phyloP scores from a whole-genome alignment of 257 asterid species.

The Solanum infundibuliforme region DNA sequence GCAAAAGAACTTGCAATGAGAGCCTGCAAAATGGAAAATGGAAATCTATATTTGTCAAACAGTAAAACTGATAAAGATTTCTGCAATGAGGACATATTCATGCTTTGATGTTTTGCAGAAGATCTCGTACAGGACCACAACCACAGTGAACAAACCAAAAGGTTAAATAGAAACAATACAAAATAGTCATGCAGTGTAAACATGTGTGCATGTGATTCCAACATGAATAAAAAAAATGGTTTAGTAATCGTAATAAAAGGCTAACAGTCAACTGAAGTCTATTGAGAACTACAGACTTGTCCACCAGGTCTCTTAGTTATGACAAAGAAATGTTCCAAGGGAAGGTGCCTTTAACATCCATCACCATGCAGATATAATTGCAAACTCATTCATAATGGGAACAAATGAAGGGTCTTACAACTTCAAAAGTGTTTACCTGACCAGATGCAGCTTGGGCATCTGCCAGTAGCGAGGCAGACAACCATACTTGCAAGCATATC shows the following conservation, averaged over 20 bases:
- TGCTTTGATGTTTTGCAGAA: not conserved
- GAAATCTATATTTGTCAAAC: not conserved
- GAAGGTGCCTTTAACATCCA: not conserved
- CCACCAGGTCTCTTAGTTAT: not conserved
- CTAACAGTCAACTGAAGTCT: not conserved
- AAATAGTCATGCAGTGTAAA: not conserved
- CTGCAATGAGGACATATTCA: not conserved
- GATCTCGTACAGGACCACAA: not conserved
- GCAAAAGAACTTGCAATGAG: conserved; percentile 35
- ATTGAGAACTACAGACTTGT: not conserved
- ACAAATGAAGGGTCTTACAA: not conserved
- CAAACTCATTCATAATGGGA: not conserved
- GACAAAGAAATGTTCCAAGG: not conserved
- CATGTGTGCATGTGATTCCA: not conserved
- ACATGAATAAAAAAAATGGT: not conserved
- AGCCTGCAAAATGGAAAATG: conserved; percentile 15
- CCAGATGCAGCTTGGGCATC: conserved; percentile 35
- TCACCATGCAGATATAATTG: not conserved
- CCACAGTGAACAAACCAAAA: not conserved
- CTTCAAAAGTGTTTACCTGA: conserved; percentile 15
- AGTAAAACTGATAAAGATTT: not conserved
- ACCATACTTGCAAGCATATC: conserved; percentile 43
- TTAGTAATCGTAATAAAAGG: not conserved
- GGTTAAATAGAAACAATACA: not conserved
- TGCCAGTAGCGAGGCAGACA: conserved; percentile 33